Conservation (phyloP, 768 basidiomycete genomes). For the Serpula lacrymans region DNA sequence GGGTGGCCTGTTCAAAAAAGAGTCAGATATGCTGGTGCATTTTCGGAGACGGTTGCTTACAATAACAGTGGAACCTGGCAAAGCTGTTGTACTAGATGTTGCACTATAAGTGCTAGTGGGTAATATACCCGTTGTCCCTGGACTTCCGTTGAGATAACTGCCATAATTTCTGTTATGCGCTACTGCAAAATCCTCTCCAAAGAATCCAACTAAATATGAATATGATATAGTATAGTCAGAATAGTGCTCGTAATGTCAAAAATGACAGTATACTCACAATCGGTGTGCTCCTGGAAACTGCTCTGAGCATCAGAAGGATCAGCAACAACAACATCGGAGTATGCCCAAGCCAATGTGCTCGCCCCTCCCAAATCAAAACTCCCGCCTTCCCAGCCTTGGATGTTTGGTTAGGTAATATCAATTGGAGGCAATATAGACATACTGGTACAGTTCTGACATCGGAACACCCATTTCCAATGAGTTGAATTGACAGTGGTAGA, state of each 20-base stretch:
- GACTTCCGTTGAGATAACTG: conserved; percentile 47
- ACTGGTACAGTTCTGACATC: conserved; percentile 67
- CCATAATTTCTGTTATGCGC: conserved; percentile 46
- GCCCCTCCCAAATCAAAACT: conserved; percentile 30
- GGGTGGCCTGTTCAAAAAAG: conserved; percentile 12
- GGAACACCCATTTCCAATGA: conserved; percentile 64
- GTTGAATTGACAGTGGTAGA: conserved; percentile 52
- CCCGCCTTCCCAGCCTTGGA: conserved; percentile 35
- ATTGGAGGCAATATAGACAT: conserved; percentile 15
- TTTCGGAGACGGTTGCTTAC: conserved; percentile 14
- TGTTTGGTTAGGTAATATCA: not conserved
- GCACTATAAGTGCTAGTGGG: conserved; percentile 33
- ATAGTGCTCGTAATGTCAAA: not conserved
- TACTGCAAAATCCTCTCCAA: conserved; percentile 43
- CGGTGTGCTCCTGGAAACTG: conserved; percentile 54
- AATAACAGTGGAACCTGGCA: conserved; percentile 27
- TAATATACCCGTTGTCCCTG: conserved; percentile 27
- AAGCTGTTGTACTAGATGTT: conserved; percentile 33
- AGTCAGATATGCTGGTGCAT: not conserved
- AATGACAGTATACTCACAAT: conserved; percentile 38
- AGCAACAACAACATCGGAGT: conserved; percentile 39
- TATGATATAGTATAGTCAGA: not conserved
- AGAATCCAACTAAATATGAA: conserved; percentile 50
- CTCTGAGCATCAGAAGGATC: conserved; percentile 47
- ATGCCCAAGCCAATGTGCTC: conserved; percentile 52